These are phyloP conservation scores for Colletotrichum cordylinicola DNA, from an alignment of 2,329 filamentous ascomycete genomes.

Conservation along the genomic window DNA sequence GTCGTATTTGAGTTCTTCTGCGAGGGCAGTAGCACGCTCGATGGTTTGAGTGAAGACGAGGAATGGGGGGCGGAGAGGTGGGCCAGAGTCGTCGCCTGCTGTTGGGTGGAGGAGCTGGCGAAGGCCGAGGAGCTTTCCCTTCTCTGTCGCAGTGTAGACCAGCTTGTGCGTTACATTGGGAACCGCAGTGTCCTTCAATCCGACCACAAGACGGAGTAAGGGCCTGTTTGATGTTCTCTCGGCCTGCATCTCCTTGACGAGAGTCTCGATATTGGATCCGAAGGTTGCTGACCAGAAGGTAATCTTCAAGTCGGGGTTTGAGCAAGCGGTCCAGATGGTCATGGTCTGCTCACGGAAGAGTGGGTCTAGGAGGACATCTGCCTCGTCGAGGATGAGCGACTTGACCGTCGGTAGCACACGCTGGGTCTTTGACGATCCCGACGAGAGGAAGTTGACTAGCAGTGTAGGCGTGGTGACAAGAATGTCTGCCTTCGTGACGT, in stretches of 20 bases:
- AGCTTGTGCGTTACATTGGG: constrained; percentile 91
- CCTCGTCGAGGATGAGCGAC: constrained; percentile 87
- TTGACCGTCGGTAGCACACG: constrained; percentile 70
- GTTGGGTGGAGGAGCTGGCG: constrained; percentile 87
- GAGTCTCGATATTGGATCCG: constrained; percentile 87
- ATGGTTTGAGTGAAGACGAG: constrained; percentile 97
- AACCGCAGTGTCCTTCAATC: constrained; percentile 92
- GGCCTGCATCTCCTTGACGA: constrained; percentile 73
- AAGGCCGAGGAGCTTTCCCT: constrained; percentile 90
- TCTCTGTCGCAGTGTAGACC: constrained; percentile 89
- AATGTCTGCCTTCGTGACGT: constrained; percentile 76
- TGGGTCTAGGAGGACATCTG: constrained; percentile 90
- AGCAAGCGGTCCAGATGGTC: constrained; percentile 82
- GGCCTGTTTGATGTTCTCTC: constrained; percentile 48
- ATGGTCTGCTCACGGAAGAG: constrained; percentile 91
- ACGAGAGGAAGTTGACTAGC: constrained; percentile 71
- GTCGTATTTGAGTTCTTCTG: constrained; percentile 92
- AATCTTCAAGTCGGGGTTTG: constrained; percentile 70
- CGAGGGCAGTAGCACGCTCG: constrained; percentile 83
- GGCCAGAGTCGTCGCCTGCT: constrained; percentile 58
- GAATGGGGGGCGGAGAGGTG: constrained; percentile 81
- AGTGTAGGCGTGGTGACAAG: constrained; percentile 81
- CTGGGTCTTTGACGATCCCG: constrained; percentile 46
- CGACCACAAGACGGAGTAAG: constrained; percentile 88
- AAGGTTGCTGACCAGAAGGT: constrained; percentile 97